Evolutionary conservation across 2,329 filamentous ascomycete species (phyloP).

Genomic region (Botrytis elliptica): DNA sequence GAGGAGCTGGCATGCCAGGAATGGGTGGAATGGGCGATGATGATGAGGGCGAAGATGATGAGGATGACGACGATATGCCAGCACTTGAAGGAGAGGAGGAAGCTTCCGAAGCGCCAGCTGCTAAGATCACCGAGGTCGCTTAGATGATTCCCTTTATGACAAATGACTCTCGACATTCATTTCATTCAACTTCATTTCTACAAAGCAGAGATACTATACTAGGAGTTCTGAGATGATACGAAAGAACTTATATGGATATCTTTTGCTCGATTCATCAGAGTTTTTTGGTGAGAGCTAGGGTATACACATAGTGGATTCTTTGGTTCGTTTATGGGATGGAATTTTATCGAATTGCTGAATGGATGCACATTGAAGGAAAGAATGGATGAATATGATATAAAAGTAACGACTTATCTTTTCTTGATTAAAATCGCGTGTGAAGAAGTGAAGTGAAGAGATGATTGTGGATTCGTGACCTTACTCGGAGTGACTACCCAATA

Average conservation of each 20-base stretch:
- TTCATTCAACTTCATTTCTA: constrained; percentile 10
- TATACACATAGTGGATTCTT: constrained; percentile 7
- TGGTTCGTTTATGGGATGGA: neutral
- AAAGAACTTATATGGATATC: constrained; percentile 5
- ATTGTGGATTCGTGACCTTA: neutral
- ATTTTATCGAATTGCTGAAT: neutral
- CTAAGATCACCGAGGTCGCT: constrained; percentile 42
- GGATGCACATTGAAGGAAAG: neutral
- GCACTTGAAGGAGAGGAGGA: constrained; percentile 67
- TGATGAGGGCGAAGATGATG: constrained; percentile 46
- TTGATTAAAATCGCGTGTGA: neutral
- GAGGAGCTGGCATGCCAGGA: constrained; percentile 53
- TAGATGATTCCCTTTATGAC: constrained; percentile 26
- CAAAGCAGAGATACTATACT: constrained; percentile 3
- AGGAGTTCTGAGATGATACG: constrained; percentile 6
- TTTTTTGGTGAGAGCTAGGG: neutral
- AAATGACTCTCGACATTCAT: neutral
- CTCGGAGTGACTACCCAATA: neutral
- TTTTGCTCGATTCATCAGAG: neutral
- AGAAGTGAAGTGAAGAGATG: neutral
- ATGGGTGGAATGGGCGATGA: constrained; percentile 48
- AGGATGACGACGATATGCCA: constrained; percentile 82
- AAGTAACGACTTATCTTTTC: neutral
- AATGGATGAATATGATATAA: constrained; percentile 8
- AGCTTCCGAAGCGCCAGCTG: constrained; percentile 34